Evolutionary conservation across 2,329 filamentous ascomycete genomes (phyloP).

Genomic region (Aspergillus glaucus): DNA sequence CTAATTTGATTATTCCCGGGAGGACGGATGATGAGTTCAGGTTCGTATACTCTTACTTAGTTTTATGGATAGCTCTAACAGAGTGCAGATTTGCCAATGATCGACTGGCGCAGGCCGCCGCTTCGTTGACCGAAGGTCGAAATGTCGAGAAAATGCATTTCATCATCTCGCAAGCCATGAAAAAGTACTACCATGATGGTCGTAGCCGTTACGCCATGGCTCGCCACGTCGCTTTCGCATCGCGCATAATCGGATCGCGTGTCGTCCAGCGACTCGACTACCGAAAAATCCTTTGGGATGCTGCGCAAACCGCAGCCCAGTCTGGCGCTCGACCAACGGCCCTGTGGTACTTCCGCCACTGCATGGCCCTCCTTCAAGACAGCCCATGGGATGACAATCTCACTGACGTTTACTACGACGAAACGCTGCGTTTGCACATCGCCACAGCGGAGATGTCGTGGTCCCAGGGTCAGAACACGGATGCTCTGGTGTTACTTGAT

Average conservation of each 20-base stretch:
- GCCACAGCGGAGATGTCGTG: slow-evolving; percentile 77
- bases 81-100: slow-evolving; percentile 70
- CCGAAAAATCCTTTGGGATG: slow-evolving; percentile 69
- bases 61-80: slow-evolving; percentile 4
- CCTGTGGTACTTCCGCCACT: slow-evolving; percentile 72
- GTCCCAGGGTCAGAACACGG: slow-evolving; percentile 65
- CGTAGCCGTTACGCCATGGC: slow-evolving; percentile 66
- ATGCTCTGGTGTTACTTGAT: slow-evolving; percentile 62
- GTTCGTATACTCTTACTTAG: slow-evolving; percentile 9
- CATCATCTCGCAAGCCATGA: slow-evolving; percentile 72
- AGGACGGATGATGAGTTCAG: slow-evolving; percentile 79
- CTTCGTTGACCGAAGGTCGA: slow-evolving; percentile 60
- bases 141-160: slow-evolving; percentile 80
- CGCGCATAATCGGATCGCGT: slow-evolving; percentile 64
- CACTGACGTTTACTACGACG: slow-evolving; percentile 74
- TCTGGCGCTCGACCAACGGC: slow-evolving; percentile 78
- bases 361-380: slow-evolving; percentile 70
- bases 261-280: slow-evolving; percentile 59
- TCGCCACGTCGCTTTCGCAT: slow-evolving; percentile 72
- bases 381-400: slow-evolving; percentile 66
- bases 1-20: slow-evolving; percentile 73
- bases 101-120: slow-evolving; percentile 71
- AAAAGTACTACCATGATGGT: slow-evolving; percentile 63
- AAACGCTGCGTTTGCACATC: slow-evolving; percentile 74
- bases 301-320: slow-evolving; percentile 70